A percentile compares a stretch with the other conserved stretches of the same genome.
Conservation (phyloP, 2,329 filamentous ascomycete genomes). For the Colletotrichum spaethianum region DNA sequence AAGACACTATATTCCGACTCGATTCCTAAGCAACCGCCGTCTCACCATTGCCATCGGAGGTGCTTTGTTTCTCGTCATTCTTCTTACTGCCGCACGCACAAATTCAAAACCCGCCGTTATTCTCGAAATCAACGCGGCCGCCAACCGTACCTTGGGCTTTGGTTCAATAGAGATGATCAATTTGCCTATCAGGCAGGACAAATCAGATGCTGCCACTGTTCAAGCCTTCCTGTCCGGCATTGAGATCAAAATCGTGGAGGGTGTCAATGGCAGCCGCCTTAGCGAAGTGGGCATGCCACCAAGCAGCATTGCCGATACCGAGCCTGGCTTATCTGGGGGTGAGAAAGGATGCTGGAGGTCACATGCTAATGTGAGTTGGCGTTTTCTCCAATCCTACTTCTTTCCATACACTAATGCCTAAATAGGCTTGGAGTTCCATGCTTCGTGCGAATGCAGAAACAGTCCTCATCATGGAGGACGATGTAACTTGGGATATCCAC, state of each 20-base stretch:
- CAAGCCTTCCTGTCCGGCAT: slow-evolving; percentile 48
- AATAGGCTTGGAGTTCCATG: slow-evolving; percentile 48
- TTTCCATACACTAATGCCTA: neutral
- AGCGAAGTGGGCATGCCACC: slow-evolving; percentile 46
- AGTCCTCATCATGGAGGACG: slow-evolving; percentile 48
- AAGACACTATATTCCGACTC: neutral
- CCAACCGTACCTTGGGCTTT: slow-evolving; percentile 47
- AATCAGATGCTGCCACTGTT: slow-evolving; percentile 46
- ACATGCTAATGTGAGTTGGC: slow-evolving; percentile 47
- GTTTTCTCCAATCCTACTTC: neutral
- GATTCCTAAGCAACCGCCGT: slow-evolving; percentile 22
- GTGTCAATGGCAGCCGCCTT: slow-evolving; percentile 44
- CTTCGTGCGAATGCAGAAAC: slow-evolving; percentile 43
- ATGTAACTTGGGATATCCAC: slow-evolving; percentile 49
- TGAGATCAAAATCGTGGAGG: slow-evolving; percentile 43
- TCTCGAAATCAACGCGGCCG: slow-evolving; percentile 35
- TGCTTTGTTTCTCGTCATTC: neutral
- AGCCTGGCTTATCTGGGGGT: slow-evolving; percentile 39
- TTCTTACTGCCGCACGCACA: neutral
- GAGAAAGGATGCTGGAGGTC: slow-evolving; percentile 48
- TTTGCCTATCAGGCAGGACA: slow-evolving; percentile 46
- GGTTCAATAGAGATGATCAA: slow-evolving; percentile 46
- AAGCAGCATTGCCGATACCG: slow-evolving; percentile 38
- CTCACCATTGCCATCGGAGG: neutral
- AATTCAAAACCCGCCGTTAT: neutral